Conservation (phyloP, 148 eudicot genomes). For the Polygonum maritimum region DNA sequence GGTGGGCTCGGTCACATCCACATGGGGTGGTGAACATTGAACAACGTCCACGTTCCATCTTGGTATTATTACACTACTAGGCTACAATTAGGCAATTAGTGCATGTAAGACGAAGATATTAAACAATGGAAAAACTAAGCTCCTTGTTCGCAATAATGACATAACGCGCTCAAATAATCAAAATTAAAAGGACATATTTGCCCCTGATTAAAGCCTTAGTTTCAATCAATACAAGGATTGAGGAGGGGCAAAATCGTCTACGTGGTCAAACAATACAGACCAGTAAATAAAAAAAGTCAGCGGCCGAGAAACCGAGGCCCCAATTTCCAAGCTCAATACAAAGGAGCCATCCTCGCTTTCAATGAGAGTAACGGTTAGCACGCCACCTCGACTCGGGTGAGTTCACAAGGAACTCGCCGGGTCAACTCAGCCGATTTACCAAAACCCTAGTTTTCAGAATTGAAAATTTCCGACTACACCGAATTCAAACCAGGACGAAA, state of each 20-base stretch:
- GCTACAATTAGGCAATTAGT: not conserved
- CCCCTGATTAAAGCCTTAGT: not conserved
- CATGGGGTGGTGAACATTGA: too few species aligned
- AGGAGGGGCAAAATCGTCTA: not conserved
- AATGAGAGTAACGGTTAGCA: not conserved
- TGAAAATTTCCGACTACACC: too few species aligned
- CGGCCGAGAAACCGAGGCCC: not conserved
- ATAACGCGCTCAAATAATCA: not conserved
- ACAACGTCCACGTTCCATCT: not conserved
- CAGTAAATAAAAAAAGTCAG: not conserved
- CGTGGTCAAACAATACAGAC: not conserved
- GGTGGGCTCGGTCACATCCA: not conserved
- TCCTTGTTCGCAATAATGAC: not conserved
- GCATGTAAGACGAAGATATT: not conserved
- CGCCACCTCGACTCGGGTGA: not conserved
- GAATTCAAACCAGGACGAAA: too few species aligned
- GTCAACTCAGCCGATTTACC: slow-evolving; percentile 4
- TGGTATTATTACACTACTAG: not conserved
- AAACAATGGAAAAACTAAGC: not conserved
- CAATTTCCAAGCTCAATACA: not conserved
- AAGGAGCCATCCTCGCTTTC: not conserved
- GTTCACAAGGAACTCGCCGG: not conserved
- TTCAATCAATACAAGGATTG: not conserved
- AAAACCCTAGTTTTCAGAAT: slow-evolving; percentile 1
- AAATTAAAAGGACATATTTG: not conserved